Evolutionary conservation across 306 rosid genomes (phyloP), one percentile per base, ranked within the genome.

Genomic region (Casuarina glauca): DNA sequence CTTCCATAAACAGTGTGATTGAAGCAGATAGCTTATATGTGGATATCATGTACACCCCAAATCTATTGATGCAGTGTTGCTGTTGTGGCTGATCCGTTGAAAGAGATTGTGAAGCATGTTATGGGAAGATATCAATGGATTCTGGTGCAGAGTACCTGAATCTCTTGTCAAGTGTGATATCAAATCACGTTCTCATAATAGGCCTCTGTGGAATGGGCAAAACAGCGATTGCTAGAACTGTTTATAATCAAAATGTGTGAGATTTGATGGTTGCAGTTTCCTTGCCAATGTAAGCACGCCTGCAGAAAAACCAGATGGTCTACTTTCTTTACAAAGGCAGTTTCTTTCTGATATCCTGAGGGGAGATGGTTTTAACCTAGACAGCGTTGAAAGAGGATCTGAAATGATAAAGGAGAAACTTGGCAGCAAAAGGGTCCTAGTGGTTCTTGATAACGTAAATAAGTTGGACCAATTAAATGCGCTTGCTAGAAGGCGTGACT

Each of bases 181-280:
- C 39, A 0, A 7, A 62, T 1, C 67, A 62, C n/a, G 73, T 72
- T 3, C 6, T 72, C 15, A 49, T 51, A n/a, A 53, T 60, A 62
- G 82, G 82, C 3, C 6, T 78, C 9, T 78, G 77, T n/a, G 82
- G 82, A 48, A 72, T 78, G 82, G 82, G 76, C 26, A 78, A 78
- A 39, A 78, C 73, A 50, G 64, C 36, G 9, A 78, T 78, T 73
- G 73, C 77, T 3, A 49, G 44, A 50, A 43, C 71, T 39, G 4
- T 72, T 42, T 78, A 54, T 20, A 70, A 78, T 1, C 46, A 49
- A 20, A 72, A 48, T 43, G 20, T 3, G 19, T 11, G 9, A 78
- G 61, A 4, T 78, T 71, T 63, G 77, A 78, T 17, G 77, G 73
- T 1, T 64, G 82, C 55, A 17, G 77, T 51, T 72, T 72, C 41